A percentile compares a stretch with the other conserved stretches of the same genome.
These are phyloP conservation scores for Hirschfeldia incana DNA, from an alignment of 345 rosid genomes.

Conservation along the genomic window DNA sequence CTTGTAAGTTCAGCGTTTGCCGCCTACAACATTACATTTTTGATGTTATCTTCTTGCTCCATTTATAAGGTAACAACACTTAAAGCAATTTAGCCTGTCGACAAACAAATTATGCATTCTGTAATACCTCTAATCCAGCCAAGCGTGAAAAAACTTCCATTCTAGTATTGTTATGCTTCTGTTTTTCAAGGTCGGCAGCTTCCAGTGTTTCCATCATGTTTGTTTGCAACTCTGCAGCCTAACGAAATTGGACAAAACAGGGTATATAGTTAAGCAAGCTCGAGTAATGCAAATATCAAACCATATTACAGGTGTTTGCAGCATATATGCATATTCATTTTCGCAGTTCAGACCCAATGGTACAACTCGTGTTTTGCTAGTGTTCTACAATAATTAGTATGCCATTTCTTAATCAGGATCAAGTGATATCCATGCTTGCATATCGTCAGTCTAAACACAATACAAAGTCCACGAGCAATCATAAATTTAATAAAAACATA, in stretches of 20 bases:
- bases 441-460: slow-evolving; percentile 3
- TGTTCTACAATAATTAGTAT: slow-evolving; percentile 18
- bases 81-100: neutral
- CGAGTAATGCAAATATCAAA: neutral
- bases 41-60: slow-evolving; percentile 13
- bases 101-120: slow-evolving; percentile 14
- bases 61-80: slow-evolving; percentile 4
- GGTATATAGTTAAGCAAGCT: neutral
- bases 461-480: neutral
- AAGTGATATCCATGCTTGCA: neutral
- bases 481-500: slow-evolving; percentile 27
- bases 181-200: slow-evolving; percentile 89
- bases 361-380: neutral
- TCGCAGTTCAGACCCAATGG: slow-evolving; percentile 1
- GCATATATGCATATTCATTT: neutral
- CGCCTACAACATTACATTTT: slow-evolving; percentile 54
- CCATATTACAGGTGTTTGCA: slow-evolving; percentile 7
- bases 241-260: slow-evolving; percentile 31
- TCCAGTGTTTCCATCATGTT: slow-evolving; percentile 92
- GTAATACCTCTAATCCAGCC: slow-evolving; percentile 83
- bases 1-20: slow-evolving; percentile 87
- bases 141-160: slow-evolving; percentile 81
- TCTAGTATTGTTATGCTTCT: slow-evolving; percentile 92
- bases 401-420: neutral
- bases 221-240: slow-evolving; percentile 95